Conservation (phyloP, 31 red algal species). For the Porphyra umbilicalis region DNA sequence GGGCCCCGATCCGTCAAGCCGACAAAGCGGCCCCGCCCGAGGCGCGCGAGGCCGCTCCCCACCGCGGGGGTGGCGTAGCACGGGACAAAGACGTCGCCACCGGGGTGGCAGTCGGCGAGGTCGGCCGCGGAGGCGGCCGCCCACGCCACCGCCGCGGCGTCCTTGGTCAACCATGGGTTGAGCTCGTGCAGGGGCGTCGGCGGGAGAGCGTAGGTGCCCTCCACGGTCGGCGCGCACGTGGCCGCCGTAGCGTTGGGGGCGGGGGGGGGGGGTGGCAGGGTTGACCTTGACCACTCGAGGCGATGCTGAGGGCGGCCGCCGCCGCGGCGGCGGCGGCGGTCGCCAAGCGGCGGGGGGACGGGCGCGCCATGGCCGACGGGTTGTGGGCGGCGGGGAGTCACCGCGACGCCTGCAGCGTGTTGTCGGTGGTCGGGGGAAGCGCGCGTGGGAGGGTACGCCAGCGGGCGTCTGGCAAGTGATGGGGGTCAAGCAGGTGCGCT, state of each 20-base stretch:
- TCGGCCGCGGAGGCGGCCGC: not conserved
- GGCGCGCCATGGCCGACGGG: too few species aligned
- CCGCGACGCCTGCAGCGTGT: too few species aligned
- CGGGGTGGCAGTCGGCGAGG: conserved; percentile 2
- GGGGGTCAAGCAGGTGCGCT: too few species aligned
- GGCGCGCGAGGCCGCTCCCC: conserved; percentile 21
- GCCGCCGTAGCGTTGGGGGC: not conserved
- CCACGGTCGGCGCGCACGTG: conserved; percentile 12
- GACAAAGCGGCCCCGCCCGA: not conserved
- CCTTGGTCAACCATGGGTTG: conserved; percentile 15
- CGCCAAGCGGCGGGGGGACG: too few species aligned
- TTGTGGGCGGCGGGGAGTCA: too few species aligned
- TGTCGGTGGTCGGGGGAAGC: too few species aligned
- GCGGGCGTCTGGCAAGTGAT: too few species aligned
- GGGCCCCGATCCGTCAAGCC: conserved; percentile 53
- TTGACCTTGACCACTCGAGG: too few species aligned
- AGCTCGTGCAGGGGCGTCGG: conserved; percentile 7
- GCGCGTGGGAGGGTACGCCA: too few species aligned
- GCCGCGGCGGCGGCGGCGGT: too few species aligned
- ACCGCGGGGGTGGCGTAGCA: conserved; percentile 32
- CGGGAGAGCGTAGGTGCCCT: conserved; percentile 3
- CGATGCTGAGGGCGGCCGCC: too few species aligned
- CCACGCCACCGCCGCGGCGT: not conserved
- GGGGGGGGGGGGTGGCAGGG: too few species aligned
- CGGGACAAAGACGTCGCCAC: conserved; percentile 5